These are phyloP conservation scores for Colletotrichum sp. DNA, from an alignment of 2,329 filamentous ascomycete genomes.

Conservation along the genomic window DNA sequence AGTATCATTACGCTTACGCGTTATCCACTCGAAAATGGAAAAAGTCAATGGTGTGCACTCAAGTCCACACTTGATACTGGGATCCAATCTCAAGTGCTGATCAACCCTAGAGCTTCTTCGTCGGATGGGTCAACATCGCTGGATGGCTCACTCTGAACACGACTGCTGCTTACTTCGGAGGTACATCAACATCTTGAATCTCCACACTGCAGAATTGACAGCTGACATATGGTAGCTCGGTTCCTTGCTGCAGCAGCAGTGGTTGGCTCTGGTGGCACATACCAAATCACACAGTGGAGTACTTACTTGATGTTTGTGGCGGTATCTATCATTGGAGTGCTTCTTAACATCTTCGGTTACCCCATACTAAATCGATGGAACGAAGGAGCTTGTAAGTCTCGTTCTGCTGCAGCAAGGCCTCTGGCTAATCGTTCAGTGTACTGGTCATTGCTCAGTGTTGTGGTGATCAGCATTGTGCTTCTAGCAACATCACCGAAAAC, in stretches of 20 bases:
- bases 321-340: conserved; percentile 38
- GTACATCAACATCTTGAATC: conserved; percentile 24
- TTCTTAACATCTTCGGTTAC: conserved; percentile 46
- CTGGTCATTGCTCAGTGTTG: conserved; percentile 45
- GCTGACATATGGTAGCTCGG: conserved; percentile 33
- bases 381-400: conserved; percentile 38
- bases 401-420: neutral
- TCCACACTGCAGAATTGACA: neutral
- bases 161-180: conserved; percentile 46
- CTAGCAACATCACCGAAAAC: conserved; percentile 49
- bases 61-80: rapidly evolving
- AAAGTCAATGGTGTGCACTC: conserved; percentile 34
- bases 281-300: conserved; percentile 39
- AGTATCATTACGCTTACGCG: conserved; percentile 50
- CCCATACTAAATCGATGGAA: conserved; percentile 45
- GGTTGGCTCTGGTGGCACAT: conserved; percentile 40
- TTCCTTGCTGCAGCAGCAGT: conserved; percentile 48
- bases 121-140: conserved; percentile 49
- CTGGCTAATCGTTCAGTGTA: conserved; percentile 30
- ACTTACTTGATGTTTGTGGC: conserved; percentile 49
- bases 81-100: neutral
- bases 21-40: conserved; percentile 43
- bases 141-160: conserved; percentile 51
- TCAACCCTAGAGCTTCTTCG: conserved; percentile 41
- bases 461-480: conserved; percentile 48